Evolutionary conservation across 352 stramenopile genomes (phyloP), one percentile per base, ranked within the genome.

Genomic region (Porosira glacialis): DNA sequence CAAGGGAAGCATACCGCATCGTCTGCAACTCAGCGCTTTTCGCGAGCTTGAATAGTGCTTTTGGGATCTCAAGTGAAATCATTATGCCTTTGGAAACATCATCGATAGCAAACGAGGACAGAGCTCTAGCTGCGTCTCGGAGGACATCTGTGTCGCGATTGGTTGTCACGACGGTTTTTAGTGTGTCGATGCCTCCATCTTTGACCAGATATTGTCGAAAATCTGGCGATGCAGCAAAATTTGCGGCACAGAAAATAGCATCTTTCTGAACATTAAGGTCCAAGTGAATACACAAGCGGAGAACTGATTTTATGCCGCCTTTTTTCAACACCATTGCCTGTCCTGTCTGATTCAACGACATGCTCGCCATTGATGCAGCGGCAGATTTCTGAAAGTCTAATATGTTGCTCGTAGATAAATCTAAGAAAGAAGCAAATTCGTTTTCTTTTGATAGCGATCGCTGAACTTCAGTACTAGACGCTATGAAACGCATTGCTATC

Each of bases 141-240:
- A 98, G 94, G 1, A 98, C 87, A 13, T 95, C 89, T 1, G 92
- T 88, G 67, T 98, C 93, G 48, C 94, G 85, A 63, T 96, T 93
- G 28, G 94, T 85, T 13, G 88, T 90, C 66, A 97, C 94, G 1
- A 88, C 86, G 26, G 97, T 60, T 68, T 98, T 98, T 28, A 98
- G 91, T 0, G 94, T 94, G 77, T 97, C 94, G 2, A 98, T 79
- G 0, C 94, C 95, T 21, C 95, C 95, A 78, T 97, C 94, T 65
- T 97, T 95, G 0, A 94, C 97, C 47, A 98, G 91, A 38, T 92
- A 89, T 70, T 96, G 95, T 26, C 94, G 88, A 39, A 97, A 75
- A 63, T 97, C 93, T 4, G 93, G 92, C 51, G 97, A 97, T 0
- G 92, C 90, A 19, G 94, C 93, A 79, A 98, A 97, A 70, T 98